Base-by-base conservation (phyloP, 2,329 filamentous ascomycete genomes). In the Rutstroemia sp. region DNA sequence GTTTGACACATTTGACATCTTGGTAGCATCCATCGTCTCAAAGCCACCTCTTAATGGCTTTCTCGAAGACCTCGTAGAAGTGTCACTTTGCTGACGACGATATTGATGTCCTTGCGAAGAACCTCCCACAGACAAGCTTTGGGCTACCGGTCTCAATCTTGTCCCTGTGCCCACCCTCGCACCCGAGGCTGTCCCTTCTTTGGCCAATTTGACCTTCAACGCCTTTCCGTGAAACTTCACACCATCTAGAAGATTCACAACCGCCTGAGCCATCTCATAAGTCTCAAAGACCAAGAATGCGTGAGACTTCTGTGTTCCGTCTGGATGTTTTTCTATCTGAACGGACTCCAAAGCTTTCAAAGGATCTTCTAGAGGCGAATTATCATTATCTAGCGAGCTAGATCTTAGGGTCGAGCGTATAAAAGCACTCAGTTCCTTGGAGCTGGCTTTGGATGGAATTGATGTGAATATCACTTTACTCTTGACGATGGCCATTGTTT, bases 381-480 rank as follows among this genome's bases (percentile, higher is more conserved):
- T 54, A 9, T 37, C 9, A n/a, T 30, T 54, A 9, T 37, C 9
- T 7, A 21, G n/a, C 16, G 16, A 55, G 10, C 39, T 21, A 3
- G 45, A 48, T 7, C 30, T 30, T 1, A 53, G 49, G 6, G 10
- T 4, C 2, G 16, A 21, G 5, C 47, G 21, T 6, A 67, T 52
- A 3, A 64, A 54, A 1, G 38, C 39, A 42, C 47, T 41, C 0
- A 67, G 50, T 14, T 58, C 46, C 4, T 21, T 27, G 25, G 54
- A 41, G 2, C 55, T 57, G 1, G 50, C 53, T 1, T 23, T 21
- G 9, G 42, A 52, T 0, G 62, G 57, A 1, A 66, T 58, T 30
- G 48, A 51, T 2, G 58, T 66, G 27, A 67, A 61, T 8, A 67
- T 61, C 5, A 67, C 56, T 46, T 64, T 66, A 14, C 63, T 55